Evolutionary conservation across 805 yeast species (phyloP).

Genomic region (Metschnikowia baotianmanensis): DNA sequence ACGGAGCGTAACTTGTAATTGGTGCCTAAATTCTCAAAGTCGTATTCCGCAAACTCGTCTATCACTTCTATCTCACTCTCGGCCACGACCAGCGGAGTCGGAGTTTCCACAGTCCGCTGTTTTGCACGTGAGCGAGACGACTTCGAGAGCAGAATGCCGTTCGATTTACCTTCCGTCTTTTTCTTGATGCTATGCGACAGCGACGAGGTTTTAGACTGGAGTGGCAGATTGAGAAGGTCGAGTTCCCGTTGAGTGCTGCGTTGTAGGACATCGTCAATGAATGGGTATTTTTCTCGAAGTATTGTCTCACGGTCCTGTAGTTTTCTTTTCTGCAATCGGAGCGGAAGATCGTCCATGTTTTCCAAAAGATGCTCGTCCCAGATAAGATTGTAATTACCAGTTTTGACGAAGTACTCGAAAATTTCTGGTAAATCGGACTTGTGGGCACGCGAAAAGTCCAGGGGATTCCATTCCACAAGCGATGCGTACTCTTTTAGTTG

Average conservation of each 20-base stretch:
- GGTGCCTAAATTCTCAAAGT: conserved; percentile 13
- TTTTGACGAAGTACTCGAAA: conserved; percentile 29
- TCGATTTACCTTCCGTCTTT: background rate
- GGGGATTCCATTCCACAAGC: conserved; percentile 60
- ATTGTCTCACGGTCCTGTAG: conserved; percentile 33
- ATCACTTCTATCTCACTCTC: background rate
- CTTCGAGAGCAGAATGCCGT: background rate
- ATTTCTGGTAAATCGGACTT: conserved; percentile 31
- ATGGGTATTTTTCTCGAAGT: conserved; percentile 35
- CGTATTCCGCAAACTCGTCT: conserved; percentile 3
- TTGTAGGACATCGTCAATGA: conserved; percentile 29
- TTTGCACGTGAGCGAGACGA: background rate
- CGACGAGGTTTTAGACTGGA: background rate
- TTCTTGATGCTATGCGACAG: background rate
- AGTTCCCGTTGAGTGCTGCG: conserved; percentile 23
- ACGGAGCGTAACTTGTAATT: conserved; percentile 29
- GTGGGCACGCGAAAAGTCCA: conserved; percentile 29
- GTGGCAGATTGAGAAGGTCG: conserved; percentile 16
- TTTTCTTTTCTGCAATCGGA: conserved; percentile 39
- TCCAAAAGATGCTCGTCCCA: conserved; percentile 32
- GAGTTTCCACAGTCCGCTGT: background rate
- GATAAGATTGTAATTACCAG: conserved; percentile 25
- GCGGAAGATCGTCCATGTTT: conserved; percentile 31
- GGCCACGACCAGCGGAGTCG: background rate
- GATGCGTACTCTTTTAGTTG: conserved; percentile 63